phyloP scores from a whole-genome alignment of 2,329 filamentous ascomycete species.

The Penicillium sp. region DNA sequence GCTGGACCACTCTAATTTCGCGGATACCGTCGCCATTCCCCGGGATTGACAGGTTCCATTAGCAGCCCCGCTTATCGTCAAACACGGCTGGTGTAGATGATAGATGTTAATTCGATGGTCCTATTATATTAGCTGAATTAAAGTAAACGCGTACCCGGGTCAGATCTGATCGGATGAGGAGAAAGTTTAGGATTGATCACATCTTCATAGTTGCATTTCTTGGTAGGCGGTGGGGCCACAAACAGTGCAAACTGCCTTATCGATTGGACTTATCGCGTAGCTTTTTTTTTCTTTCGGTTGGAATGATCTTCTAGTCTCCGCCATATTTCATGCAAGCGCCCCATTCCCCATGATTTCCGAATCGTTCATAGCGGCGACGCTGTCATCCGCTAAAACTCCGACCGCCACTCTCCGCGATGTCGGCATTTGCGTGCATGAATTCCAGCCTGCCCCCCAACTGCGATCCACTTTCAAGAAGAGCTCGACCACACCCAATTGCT shows the following conservation, averaged over 20 bases:
- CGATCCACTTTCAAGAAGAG: constrained; percentile 88
- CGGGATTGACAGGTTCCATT: constrained; percentile 16
- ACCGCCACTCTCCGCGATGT: constrained; percentile 67
- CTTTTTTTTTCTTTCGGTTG: constrained; percentile 5
- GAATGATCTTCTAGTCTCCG: constrained; percentile 14
- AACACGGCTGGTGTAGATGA: constrained; percentile 8
- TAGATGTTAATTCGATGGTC: constrained; percentile 5
- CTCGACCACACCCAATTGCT: constrained; percentile 72
- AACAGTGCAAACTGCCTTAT: constrained; percentile 39
- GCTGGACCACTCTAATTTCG: not conserved
- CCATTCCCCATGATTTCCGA: constrained; percentile 48
- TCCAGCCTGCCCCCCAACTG: constrained; percentile 74
- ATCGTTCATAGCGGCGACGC: constrained; percentile 48
- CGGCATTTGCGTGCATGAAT: constrained; percentile 81
- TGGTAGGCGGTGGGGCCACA: constrained; percentile 15
- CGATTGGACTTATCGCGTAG: constrained; percentile 23
- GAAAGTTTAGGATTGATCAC: constrained; percentile 18
- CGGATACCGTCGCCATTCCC: not conserved
- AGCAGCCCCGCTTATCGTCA: not conserved
- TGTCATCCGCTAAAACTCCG: constrained; percentile 42
- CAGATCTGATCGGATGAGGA: constrained; percentile 2
- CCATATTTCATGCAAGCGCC: constrained; percentile 19
- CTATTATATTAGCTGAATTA: constrained; percentile 1
- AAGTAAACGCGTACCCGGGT: constrained; percentile 5
- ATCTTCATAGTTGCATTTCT: not conserved